phyloP scores from a whole-genome alignment of 2,329 filamentous ascomycete genomes.

The Blumeriella jaapii region DNA sequence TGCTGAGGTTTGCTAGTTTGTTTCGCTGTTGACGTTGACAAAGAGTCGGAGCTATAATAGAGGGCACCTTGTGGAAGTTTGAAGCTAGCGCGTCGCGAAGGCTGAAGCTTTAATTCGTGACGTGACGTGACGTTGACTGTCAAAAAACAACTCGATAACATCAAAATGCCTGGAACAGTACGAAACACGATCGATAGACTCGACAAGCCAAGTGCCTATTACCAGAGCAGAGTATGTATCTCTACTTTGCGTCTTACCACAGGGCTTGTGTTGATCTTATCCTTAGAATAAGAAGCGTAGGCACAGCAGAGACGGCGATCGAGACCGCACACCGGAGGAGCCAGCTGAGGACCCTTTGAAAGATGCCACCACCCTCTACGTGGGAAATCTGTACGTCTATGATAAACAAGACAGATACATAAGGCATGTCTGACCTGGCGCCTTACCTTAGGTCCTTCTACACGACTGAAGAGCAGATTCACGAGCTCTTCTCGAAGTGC shows the following conservation, averaged over 20 bases:
- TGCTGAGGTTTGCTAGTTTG: conserved; percentile 7
- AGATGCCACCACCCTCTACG: conserved; percentile 88
- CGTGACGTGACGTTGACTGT: no score
- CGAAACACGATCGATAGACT: conserved; percentile 78
- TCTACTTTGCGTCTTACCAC: not conserved
- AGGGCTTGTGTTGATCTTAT: conserved; percentile 13
- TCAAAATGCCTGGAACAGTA: conserved; percentile 26
- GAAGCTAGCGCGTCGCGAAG: conserved; percentile 16
- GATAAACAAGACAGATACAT: conserved; percentile 6
- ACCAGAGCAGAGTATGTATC: conserved; percentile 59
- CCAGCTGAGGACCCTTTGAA: conserved; percentile 64
- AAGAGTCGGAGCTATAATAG: conserved; percentile 11
- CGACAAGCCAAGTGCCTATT: conserved; percentile 92
- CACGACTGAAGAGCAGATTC: conserved; percentile 97
- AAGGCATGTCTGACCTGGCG: conserved; percentile 4
- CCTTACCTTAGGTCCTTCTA: conserved; percentile 64
- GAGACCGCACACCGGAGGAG: conserved; percentile 37
- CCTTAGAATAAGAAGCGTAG: conserved; percentile 41
- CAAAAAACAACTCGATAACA: no score
- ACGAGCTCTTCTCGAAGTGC: conserved; percentile 91
- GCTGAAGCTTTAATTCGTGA: conserved; percentile 3
- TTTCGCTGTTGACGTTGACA: conserved; percentile 16
- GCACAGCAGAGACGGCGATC: conserved; percentile 42
- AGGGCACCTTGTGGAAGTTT: conserved; percentile 6
- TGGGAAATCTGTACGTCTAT: conserved; percentile 72